Conservation (phyloP, 352 stramenopile genomes). For the Pythium vanterpoolii region DNA sequence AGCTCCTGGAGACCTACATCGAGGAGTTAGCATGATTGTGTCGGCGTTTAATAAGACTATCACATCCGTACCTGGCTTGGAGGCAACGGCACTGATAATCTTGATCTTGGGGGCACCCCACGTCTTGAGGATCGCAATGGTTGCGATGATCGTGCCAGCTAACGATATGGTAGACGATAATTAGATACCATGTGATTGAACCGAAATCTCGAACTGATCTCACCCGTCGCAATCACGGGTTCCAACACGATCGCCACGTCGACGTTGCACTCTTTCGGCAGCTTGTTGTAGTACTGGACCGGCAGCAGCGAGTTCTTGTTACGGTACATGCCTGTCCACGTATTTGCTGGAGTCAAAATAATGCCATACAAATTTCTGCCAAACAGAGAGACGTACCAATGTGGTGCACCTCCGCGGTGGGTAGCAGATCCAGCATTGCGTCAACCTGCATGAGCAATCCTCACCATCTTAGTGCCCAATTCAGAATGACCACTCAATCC, state of each 20-base stretch:
- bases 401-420: constrained; percentile 95
- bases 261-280: constrained; percentile 92
- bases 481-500: not conserved
- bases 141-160: constrained; percentile 92
- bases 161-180: not conserved
- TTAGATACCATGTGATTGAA: not conserved
- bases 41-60: too few species aligned
- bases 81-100: constrained; percentile 93
- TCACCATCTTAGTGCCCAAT: not conserved
- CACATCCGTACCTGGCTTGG: constrained; percentile 66
- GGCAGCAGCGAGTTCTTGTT: constrained; percentile 90
- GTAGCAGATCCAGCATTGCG: constrained; percentile 95
- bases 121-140: constrained; percentile 95
- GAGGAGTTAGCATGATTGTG: not conserved
- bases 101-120: constrained; percentile 94
- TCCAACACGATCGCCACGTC: constrained; percentile 96
- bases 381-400: constrained; percentile 73
- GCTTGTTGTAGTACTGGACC: constrained; percentile 99
- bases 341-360: not conserved
- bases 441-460: constrained; percentile 88
- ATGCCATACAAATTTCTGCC: not conserved
- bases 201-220: not conserved
- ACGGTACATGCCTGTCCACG: constrained; percentile 75
- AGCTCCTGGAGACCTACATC: constrained; percentile 67
- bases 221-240: constrained; percentile 94